These are phyloP conservation scores for Fusarium penzigii DNA, from an alignment of 2,329 filamentous ascomycete species.

Conservation along the genomic window DNA sequence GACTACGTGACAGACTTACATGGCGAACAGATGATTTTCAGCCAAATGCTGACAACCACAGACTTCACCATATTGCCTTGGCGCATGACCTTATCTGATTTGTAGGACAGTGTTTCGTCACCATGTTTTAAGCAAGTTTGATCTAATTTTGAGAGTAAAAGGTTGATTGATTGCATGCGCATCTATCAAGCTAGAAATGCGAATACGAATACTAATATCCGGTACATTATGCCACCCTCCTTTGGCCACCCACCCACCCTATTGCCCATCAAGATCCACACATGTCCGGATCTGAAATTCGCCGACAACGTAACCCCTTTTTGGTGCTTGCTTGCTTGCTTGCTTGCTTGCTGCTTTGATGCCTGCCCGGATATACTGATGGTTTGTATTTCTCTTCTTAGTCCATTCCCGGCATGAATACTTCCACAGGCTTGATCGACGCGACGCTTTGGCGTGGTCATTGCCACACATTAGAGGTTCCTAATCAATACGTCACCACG, in stretches of 20 bases:
- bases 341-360: not conserved
- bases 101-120: not conserved
- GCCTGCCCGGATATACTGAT: not conserved
- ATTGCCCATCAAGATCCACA: not conserved
- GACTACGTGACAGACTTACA: too few relatives aligned
- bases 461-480: too few relatives aligned
- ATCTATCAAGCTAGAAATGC: not conserved
- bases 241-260: conserved; percentile 7
- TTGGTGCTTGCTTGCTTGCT: not conserved
- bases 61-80: not conserved
- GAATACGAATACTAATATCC: conserved; percentile 27
- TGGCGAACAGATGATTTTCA: too few relatives aligned
- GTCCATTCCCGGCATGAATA: not conserved
- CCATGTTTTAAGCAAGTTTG: too few relatives aligned
- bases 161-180: too few relatives aligned
- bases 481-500: too few relatives aligned
- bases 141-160: too few relatives aligned
- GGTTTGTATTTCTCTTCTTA: too few relatives aligned
- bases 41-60: not conserved
- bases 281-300: not conserved
- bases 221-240: conserved; percentile 5
- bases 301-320: not conserved
- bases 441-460: not conserved
- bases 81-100: not conserved
- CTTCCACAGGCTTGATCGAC: not conserved